Base-by-base conservation (phyloP, 1,139 yeast genomes). In the Scheffersomyces parashehatae region DNA sequence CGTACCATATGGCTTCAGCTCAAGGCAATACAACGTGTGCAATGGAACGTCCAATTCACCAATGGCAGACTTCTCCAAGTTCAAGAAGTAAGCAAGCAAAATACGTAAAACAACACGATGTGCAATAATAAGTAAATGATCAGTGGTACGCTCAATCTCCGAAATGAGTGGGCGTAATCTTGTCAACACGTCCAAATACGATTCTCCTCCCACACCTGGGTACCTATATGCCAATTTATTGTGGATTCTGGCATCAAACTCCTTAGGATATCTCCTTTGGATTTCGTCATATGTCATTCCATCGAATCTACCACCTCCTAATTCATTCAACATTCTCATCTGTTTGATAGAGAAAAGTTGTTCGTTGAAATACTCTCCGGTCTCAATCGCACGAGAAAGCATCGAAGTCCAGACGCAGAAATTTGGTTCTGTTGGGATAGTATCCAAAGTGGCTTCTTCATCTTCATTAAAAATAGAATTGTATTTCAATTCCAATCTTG, bases 161-260 rank as follows among this genome's bases (percentile, higher is more conserved):
- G 91, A 90, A 50, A 93, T 91, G 32, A 93, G 81, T 1, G 98
- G 96, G 46, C 96, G 75, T 47, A 93, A 73, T 48, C 99, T 76
- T 50, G 91, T 88, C 56, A 93, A 85, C 4, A 91, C 99, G 65
- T 93, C 99, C 54, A 91, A 69, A 56, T 91, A 91, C 0, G 96
- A 87, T 66, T 91, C 98, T 29, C 98, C 98, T n/a, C 97, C 97
- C 42, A 89, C 88, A 9, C 98, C 98, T 2, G 98, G 98, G 60
- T 90, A 91, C 52, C 98, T 73, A 65, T 90, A 91, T 26, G 84
- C 73, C 55, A 91, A 74, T 65, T 91, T 91, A 62, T 88, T 85
- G 37, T 75, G 73, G 52, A 88, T 69, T 48, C 97, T 77, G 15
- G 90, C 79, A 37, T 79, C 82, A 58, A 85, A 91, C 63, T 93